Evolutionary conservation across 1,139 yeast species (phyloP), one percentile per base, ranked within the genome.

Genomic region (Tardiomyces digboiensis): DNA sequence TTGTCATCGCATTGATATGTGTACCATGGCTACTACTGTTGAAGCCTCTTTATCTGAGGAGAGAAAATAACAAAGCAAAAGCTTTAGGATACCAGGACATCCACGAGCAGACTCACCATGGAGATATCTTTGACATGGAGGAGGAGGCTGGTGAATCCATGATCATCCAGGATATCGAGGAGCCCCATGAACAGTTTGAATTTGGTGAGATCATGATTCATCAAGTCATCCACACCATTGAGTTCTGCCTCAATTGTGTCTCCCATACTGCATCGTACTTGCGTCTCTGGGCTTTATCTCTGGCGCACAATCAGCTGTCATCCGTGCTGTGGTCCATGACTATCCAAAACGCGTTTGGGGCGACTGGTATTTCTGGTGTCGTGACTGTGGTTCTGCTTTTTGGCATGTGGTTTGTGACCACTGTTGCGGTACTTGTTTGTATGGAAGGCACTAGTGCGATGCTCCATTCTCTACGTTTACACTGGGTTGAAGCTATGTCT

Each of bases 391-490:
- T 89, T 21, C 62, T 80, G 39, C 66, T 91, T 46, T 93, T 93
- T 66, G 96, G 84, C 14, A 80, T 89, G 80, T 93, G 99, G 99
- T 88, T 93, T 62, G 77, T 80, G 3, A 73, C 89, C 52, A 91
- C 98, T 0, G 89, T 88, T 39, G 80, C 88, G 53, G 88, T 93
- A 47, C 74, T 93, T 61, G 97, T 93, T 42, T 72, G 88, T 49
- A 91, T 93, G 98, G 98, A 93, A 66, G 99, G 99, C 44, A 93
- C 98, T 0, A 85, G 95, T 38, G 98, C 98, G 22, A 93, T 93
- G 98, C 75, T 93, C 58, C 99, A 93, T 66, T 85, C 97, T 21
- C 75, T 93, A 57, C 84, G 98, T 66, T 71, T 91, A 60, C 98
- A 91, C 64, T 91, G 99, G 99, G 98, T 93, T 46, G 99, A 93